phyloP scores from a whole-genome alignment of 345 rosid species.

The Salix koriyanagi region DNA sequence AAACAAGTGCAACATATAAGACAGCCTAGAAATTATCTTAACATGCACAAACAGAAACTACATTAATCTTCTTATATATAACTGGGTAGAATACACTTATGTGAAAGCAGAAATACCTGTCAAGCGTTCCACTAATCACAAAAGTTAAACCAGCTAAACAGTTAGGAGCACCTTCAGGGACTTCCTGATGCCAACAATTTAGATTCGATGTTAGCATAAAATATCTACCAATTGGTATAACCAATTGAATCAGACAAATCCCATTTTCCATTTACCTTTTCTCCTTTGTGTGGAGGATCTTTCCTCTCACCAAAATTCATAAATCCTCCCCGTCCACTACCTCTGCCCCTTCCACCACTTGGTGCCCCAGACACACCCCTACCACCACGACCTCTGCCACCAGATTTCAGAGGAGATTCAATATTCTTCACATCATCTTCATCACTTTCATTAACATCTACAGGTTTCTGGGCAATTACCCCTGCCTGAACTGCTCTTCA shows the following conservation, averaged over 20 bases:
- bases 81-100: background rate
- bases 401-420: slow-evolving; percentile 55
- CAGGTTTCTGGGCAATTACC: slow-evolving; percentile 53
- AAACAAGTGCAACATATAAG: background rate
- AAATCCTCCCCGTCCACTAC: slow-evolving; percentile 87
- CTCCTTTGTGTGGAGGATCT: slow-evolving; percentile 99
- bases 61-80: background rate
- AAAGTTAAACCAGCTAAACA: slow-evolving; percentile 86
- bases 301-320: slow-evolving; percentile 93
- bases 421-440: slow-evolving; percentile 54
- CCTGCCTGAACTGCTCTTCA: slow-evolving; percentile 68
- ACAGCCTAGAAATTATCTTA: background rate
- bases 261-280: slow-evolving; percentile 53
- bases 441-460: slow-evolving; percentile 44
- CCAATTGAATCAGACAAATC: slow-evolving; percentile 1
- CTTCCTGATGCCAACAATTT: slow-evolving; percentile 61
- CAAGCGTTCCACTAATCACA: slow-evolving; percentile 98
- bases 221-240: background rate
- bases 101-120: slow-evolving; percentile 52
- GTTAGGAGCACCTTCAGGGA: slow-evolving; percentile 88
- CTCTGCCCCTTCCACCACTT: slow-evolving; percentile 84
- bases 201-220: slow-evolving; percentile 17
- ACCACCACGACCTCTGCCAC: slow-evolving; percentile 83
- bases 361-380: slow-evolving; percentile 58
- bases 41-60: background rate